A percentile compares a stretch with the other conserved stretches of the same genome.
These are phyloP conservation scores for Fistulinella prunicolor DNA, from an alignment of 768 basidiomycete species.

Conservation along the genomic window DNA sequence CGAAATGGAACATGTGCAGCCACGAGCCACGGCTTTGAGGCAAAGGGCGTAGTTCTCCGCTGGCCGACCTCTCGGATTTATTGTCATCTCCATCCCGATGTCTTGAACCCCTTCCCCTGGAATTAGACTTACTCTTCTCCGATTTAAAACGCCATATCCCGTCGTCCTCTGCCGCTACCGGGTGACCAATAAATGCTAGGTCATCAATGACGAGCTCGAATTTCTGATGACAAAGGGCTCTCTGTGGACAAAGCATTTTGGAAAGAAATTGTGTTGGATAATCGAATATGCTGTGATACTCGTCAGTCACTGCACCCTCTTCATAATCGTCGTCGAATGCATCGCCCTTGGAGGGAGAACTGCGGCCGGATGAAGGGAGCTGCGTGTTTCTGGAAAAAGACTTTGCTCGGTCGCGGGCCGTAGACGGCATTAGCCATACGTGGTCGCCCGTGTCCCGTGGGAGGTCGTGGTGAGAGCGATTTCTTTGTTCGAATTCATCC, in stretches of 20 bases:
- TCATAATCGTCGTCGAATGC: slow-evolving; percentile 35
- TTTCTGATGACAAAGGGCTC: slow-evolving; percentile 85
- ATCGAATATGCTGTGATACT: slow-evolving; percentile 72
- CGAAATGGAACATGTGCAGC: slow-evolving; percentile 80
- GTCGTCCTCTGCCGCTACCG: slow-evolving; percentile 75
- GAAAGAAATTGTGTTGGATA: slow-evolving; percentile 82
- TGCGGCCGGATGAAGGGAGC: slow-evolving; percentile 48
- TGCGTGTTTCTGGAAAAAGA: slow-evolving; percentile 48
- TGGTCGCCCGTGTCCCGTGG: slow-evolving; percentile 44
- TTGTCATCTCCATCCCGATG: slow-evolving; percentile 39
- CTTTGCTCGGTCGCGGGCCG: slow-evolving; percentile 46
- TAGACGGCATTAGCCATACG: slow-evolving; percentile 58
- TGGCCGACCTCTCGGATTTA: slow-evolving; percentile 31
- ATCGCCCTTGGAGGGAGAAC: slow-evolving; percentile 48
- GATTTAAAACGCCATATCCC: slow-evolving; percentile 73
- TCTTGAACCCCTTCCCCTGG: slow-evolving; percentile 56
- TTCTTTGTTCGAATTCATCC: slow-evolving; percentile 5
- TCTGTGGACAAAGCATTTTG: slow-evolving; percentile 72
- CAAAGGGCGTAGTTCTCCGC: slow-evolving; percentile 33
- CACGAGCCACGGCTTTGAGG: slow-evolving; percentile 39
- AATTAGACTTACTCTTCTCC: slow-evolving; percentile 51
- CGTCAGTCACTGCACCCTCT: slow-evolving; percentile 37
- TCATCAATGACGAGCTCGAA: slow-evolving; percentile 93
- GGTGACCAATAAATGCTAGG: slow-evolving; percentile 91
- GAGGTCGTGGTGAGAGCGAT: neutral